A percentile compares a stretch with the other conserved stretches of the same genome.
Conservation (phyloP, 352 stramenopile genomes). For the Pythium dissimile region DNA sequence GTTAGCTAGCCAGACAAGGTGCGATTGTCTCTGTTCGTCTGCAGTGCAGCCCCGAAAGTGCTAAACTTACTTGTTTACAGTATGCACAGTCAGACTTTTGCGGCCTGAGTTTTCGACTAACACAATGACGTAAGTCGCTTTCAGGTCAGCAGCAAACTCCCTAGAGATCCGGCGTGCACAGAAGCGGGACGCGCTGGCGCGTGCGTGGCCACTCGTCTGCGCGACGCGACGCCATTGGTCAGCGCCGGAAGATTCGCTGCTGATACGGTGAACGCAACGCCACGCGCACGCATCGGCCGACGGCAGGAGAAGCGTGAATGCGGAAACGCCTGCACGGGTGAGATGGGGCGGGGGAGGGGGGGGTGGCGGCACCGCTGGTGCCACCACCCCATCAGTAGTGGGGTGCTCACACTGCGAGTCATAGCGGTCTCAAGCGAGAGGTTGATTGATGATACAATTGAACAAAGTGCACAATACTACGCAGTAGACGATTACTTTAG, state of each 20-base stretch:
- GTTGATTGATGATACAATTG: too few relatives aligned
- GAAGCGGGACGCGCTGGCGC: neutral
- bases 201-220: constrained; percentile 5
- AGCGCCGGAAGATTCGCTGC: neutral
- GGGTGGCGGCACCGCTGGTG: too few relatives aligned
- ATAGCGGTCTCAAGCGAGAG: too few relatives aligned
- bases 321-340: too few relatives aligned
- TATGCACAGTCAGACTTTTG: constrained; percentile 17
- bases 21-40: constrained; percentile 16
- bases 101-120: constrained; percentile 28
- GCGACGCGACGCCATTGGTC: neutral
- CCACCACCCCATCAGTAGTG: too few relatives aligned
- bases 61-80: neutral
- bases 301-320: neutral
- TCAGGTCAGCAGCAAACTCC: neutral
- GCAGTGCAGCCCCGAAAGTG: constrained; percentile 1
- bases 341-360: too few relatives aligned
- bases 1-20: too few relatives aligned
- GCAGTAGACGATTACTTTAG: too few relatives aligned
- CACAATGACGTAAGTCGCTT: constrained; percentile 14
- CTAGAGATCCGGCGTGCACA: constrained; percentile 3
- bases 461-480: too few relatives aligned
- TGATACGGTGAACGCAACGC: neutral
- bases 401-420: too few relatives aligned
- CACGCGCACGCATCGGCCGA: neutral